Evolutionary conservation across 768 basidiomycete genomes (phyloP), one percentile per base, ranked within the genome.

Genomic region (Termitomyces sp.): DNA sequence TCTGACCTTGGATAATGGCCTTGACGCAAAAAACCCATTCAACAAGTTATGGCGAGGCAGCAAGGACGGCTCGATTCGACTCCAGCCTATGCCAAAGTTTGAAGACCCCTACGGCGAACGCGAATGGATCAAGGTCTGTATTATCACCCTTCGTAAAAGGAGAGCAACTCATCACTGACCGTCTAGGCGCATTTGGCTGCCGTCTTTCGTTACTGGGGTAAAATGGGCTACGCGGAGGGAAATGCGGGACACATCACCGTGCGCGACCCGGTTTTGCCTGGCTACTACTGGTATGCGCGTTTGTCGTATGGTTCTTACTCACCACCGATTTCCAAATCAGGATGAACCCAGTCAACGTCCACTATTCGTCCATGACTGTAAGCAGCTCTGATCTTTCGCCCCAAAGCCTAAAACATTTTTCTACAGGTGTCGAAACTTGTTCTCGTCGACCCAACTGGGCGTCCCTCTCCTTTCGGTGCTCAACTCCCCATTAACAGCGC

Each of bases 241-340:
- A 70, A 78, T 33, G 77, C 80, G 16, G 81, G 81, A 0, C 80
- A 82, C 62, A 81, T 82, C 60, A 81, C 81, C 30, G 76, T 80
- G 37, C 74, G 79, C 34, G 76, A 68, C 41, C 65, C 70, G 2
- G 68, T 70, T 27, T 46, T 68, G 33, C 64, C 67, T 45, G 69
- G 65, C 15, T 64, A 70, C 42, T 70, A 69, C 54, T 70, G 69
- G 69, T 68, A 27, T 24, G n/a, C 34, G 6, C 4, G 6, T 41
- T 33, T 37, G 6, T 6, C 2, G 8, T 11, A 42, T 22, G 24
- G 7, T 27, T 2, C 34, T 41, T 31, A 8, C 6, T 22, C 12
- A 45, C 33, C 8, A 12, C 16, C 9, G 24, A 6, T 33, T 39
- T 20, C 11, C 34, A 20, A n/a, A 3, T n/a, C 36, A 69, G 69